A percentile compares a stretch with the other conserved stretches of the same genome.
Conservation (phyloP, 176 grass and related monocot genomes). For the Olyra latifolia region DNA sequence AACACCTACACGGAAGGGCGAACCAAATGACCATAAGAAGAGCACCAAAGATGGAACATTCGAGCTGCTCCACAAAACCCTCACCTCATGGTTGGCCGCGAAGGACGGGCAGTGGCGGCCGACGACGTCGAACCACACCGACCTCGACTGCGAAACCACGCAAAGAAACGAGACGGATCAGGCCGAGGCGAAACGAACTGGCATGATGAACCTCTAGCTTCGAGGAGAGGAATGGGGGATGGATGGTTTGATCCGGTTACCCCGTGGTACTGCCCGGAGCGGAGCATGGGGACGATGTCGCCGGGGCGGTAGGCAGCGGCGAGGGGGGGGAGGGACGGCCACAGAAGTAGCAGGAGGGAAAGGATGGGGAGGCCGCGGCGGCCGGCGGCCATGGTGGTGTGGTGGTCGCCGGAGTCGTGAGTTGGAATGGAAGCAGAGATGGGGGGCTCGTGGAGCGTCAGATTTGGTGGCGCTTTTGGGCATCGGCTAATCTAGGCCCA, state of each 20-base stretch:
- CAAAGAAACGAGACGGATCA: slow-evolving; percentile 38
- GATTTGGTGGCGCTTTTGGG: slow-evolving; percentile 38
- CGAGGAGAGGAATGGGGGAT: neutral
- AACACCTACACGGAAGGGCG: slow-evolving; percentile 62
- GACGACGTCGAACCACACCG: slow-evolving; percentile 84
- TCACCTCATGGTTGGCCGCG: slow-evolving; percentile 91
- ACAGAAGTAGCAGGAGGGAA: slow-evolving; percentile 35
- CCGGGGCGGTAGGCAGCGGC: slow-evolving; percentile 70
- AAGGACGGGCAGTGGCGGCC: slow-evolving; percentile 86
- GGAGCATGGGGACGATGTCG: slow-evolving; percentile 85
- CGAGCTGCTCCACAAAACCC: slow-evolving; percentile 15
- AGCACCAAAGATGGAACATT: neutral
- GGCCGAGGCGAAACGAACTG: neutral
- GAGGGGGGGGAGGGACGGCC: slow-evolving; percentile 19
- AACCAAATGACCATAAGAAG: slow-evolving; percentile 27
- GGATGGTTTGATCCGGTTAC: slow-evolving; percentile 38
- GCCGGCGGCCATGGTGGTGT: slow-evolving; percentile 51
- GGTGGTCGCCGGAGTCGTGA: slow-evolving; percentile 39
- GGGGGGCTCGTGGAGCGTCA: neutral
- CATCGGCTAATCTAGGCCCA: neutral
- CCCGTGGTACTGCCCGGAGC: slow-evolving; percentile 88
- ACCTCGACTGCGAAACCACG: slow-evolving; percentile 61
- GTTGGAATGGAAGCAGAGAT: neutral
- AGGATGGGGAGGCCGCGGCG: neutral
- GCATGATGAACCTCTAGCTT: no score